These are phyloP conservation scores for Pichia deserticola DNA, from an alignment of 805 yeast species.

Conservation along the genomic window DNA sequence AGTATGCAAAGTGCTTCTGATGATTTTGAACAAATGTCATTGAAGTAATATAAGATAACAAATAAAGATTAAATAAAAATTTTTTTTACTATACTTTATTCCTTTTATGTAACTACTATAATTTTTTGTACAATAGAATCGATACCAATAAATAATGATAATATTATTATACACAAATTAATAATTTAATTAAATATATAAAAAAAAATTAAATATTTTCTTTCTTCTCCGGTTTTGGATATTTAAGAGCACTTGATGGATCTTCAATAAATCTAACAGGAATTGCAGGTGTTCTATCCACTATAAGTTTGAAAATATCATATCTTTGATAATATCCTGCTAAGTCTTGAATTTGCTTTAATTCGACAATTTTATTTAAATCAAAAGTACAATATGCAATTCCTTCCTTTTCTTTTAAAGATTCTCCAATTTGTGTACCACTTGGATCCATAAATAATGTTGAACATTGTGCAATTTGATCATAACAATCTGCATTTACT, in stretches of 20 bases:
- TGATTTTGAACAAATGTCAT: slow-evolving; percentile 25
- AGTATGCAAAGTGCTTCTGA: slow-evolving; percentile 24
- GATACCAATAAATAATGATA: too few species aligned
- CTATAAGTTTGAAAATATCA: neutral
- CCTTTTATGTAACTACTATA: too few species aligned
- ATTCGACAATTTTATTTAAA: neutral
- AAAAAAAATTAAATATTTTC: neutral
- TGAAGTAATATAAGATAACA: slow-evolving; percentile 9
- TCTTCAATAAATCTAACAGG: neutral
- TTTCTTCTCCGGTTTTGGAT: neutral
- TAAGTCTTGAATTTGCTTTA: neutral
- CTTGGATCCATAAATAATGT: neutral
- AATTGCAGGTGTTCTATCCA: neutral
- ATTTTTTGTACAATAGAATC: too few species aligned
- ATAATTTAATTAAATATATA: too few species aligned
- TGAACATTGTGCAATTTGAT: neutral
- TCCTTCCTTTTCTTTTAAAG: neutral
- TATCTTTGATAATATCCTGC: neutral
- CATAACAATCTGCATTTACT: neutral
- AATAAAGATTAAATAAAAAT: too few species aligned
- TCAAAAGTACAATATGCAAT: neutral
- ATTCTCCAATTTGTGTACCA: neutral
- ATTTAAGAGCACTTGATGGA: neutral
- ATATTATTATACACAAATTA: too few species aligned
- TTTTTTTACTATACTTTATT: too few species aligned